Conservation (phyloP, 441 rosid genomes). For the Capsella rubella region DNA sequence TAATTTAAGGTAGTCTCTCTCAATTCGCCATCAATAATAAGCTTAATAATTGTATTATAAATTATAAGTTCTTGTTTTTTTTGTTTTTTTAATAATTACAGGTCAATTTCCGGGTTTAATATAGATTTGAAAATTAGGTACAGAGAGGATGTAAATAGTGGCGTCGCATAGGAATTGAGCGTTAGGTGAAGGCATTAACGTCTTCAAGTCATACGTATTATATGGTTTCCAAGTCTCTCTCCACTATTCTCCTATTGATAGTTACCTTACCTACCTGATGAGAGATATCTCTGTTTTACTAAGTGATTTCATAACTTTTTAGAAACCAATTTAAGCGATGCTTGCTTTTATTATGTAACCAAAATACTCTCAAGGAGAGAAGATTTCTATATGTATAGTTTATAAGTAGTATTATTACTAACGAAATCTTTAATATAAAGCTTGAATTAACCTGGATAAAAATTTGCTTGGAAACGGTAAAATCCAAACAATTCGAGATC, state of each 20-base stretch:
- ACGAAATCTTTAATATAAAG: no score
- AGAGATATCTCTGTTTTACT: slow-evolving; percentile 23
- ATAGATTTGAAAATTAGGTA: slow-evolving; percentile 30
- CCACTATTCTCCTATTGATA: slow-evolving; percentile 30
- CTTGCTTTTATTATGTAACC: no score
- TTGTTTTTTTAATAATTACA: not conserved
- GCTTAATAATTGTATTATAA: not conserved
- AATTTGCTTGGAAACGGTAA: no score
- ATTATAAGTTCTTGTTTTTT: not conserved
- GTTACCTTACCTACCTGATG: slow-evolving; percentile 3
- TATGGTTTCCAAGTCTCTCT: slow-evolving; percentile 27
- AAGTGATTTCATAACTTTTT: not conserved
- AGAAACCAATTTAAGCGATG: not conserved
- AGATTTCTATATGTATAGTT: no score
- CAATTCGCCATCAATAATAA: not conserved
- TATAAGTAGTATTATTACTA: no score
- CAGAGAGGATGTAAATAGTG: slow-evolving; percentile 17
- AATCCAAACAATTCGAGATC: no score
- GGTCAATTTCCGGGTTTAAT: not conserved
- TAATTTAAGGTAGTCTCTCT: not conserved
- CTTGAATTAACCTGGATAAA: no score
- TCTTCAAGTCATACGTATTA: slow-evolving; percentile 21
- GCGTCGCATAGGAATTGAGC: slow-evolving; percentile 26
- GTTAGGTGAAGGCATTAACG: slow-evolving; percentile 38
- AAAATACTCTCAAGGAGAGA: no score